These are phyloP conservation scores for Populus simonii DNA, from an alignment of 345 rosid genomes.

Conservation along the genomic window DNA sequence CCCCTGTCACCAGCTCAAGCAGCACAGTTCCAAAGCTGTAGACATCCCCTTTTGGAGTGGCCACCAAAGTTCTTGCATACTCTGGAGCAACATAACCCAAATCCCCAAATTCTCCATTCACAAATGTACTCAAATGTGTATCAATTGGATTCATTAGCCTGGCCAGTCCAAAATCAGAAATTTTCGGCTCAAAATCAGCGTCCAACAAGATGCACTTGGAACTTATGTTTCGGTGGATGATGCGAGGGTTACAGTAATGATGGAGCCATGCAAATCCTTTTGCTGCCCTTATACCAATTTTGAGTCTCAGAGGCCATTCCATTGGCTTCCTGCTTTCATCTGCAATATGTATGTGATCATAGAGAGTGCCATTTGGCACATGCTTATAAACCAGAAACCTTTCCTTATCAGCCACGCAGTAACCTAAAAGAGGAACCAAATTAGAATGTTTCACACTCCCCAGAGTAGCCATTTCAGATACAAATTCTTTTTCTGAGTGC, in stretches of 20 bases:
- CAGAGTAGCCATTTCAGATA: conserved; percentile 74
- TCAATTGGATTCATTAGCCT: conserved; percentile 94
- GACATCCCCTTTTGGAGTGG: conserved; percentile 94
- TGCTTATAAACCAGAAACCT: conserved; percentile 70
- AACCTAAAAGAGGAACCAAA: conserved; percentile 85
- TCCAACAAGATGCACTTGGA: conserved; percentile 80
- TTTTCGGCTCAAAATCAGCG: conserved; percentile 79
- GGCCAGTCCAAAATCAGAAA: conserved; percentile 94
- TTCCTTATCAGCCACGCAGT: conserved; percentile 63
- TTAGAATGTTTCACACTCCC: conserved; percentile 79
- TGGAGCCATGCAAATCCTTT: conserved; percentile 95
- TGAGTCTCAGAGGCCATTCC: conserved; percentile 89
- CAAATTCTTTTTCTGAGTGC: conserved; percentile 74
- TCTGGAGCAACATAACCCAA: conserved; percentile 93
- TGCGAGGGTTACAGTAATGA: conserved; percentile 91
- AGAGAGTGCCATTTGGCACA: conserved; percentile 76
- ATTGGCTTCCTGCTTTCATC: conserved; percentile 48
- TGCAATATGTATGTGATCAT: conserved; percentile 47
- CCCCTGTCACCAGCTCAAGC: conserved; percentile 87
- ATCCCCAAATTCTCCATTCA: conserved; percentile 97
- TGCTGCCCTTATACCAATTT: conserved; percentile 75
- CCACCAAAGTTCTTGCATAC: conserved; percentile 78
- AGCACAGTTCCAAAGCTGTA: conserved; percentile 92
- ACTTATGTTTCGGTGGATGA: conserved; percentile 88
- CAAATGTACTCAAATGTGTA: conserved; percentile 92